phyloP scores from a whole-genome alignment of 108 stramenopile species.

The Cyclotella atomus region DNA sequence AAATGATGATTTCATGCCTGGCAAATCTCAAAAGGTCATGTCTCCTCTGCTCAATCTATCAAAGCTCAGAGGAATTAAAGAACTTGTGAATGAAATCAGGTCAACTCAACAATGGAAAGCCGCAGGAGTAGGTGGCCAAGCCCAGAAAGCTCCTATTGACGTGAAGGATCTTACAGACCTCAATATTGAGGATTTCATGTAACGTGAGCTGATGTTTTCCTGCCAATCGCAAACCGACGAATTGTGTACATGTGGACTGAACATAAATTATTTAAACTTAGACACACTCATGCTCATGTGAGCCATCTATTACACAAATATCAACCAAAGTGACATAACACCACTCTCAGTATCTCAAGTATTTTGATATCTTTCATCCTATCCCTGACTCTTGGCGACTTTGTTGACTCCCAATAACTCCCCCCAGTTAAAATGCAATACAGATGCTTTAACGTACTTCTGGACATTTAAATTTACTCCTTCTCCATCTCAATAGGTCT shows the following conservation, averaged over 20 bases:
- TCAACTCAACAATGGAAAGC: slow-evolving; percentile 61
- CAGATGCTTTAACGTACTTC: neutral
- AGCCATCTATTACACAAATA: neutral
- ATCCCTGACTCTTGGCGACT: no score
- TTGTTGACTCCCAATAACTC: neutral
- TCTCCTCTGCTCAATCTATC: slow-evolving; percentile 55
- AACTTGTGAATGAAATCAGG: slow-evolving; percentile 58
- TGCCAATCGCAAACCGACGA: neutral
- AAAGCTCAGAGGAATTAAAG: slow-evolving; percentile 65
- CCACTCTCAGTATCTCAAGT: neutral
- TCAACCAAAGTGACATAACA: neutral
- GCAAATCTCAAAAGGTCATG: slow-evolving; percentile 31
- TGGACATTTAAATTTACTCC: slow-evolving; percentile 11
- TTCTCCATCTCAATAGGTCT: slow-evolving; percentile 60
- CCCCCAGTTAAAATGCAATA: neutral
- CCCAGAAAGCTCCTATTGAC: neutral
- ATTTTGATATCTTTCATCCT: neutral
- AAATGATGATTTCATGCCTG: slow-evolving; percentile 63
- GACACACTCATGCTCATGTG: neutral
- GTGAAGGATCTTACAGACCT: neutral
- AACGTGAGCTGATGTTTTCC: neutral
- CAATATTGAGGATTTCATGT: slow-evolving; percentile 10
- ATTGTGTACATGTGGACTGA: no score
- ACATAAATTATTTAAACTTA: slow-evolving; percentile 2
- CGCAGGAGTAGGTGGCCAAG: slow-evolving; percentile 23